Conservation (phyloP, 2,329 filamentous ascomycete species). For the Basipetospora chlamydospora region DNA sequence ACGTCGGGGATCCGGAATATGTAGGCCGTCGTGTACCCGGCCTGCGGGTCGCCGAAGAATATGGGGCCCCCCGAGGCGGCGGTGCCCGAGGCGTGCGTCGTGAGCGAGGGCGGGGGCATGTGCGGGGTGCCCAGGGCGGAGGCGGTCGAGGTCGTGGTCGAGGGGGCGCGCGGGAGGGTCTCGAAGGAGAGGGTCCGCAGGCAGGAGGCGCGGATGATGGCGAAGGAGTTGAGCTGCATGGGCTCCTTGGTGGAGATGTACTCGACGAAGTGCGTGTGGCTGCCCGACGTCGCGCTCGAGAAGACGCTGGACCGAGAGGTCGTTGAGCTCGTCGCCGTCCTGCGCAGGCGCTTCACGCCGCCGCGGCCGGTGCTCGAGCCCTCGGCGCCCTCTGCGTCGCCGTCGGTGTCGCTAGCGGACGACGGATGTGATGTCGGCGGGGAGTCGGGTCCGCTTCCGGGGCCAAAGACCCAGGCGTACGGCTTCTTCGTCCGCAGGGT, state of each 20-base stretch:
- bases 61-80: slow-evolving; percentile 49
- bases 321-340: slow-evolving; percentile 17
- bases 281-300: slow-evolving; percentile 26
- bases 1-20: slow-evolving; percentile 56
- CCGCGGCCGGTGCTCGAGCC: no score
- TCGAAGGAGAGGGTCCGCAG: slow-evolving; percentile 53
- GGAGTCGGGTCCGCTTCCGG: slow-evolving; percentile 26
- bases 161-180: slow-evolving; percentile 37
- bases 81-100: slow-evolving; percentile 36
- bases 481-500: slow-evolving; percentile 46
- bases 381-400: slow-evolving; percentile 26
- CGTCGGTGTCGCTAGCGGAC: slow-evolving; percentile 33
- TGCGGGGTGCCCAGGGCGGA: slow-evolving; percentile 13
- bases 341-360: slow-evolving; percentile 3
- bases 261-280: slow-evolving; percentile 50
- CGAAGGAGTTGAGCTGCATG: slow-evolving; percentile 45
- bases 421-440: slow-evolving; percentile 37
- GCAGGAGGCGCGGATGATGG: slow-evolving; percentile 51
- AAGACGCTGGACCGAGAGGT: slow-evolving; percentile 34
- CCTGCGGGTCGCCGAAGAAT: slow-evolving; percentile 50
- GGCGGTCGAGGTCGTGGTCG: slow-evolving; percentile 21
- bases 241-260: slow-evolving; percentile 57
- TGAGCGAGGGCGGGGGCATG: slow-evolving; percentile 33
- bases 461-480: slow-evolving; percentile 42
- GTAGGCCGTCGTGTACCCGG: slow-evolving; percentile 55